Conservation (phyloP, 2,329 filamentous ascomycete species). For the Cercospora beticola region DNA sequence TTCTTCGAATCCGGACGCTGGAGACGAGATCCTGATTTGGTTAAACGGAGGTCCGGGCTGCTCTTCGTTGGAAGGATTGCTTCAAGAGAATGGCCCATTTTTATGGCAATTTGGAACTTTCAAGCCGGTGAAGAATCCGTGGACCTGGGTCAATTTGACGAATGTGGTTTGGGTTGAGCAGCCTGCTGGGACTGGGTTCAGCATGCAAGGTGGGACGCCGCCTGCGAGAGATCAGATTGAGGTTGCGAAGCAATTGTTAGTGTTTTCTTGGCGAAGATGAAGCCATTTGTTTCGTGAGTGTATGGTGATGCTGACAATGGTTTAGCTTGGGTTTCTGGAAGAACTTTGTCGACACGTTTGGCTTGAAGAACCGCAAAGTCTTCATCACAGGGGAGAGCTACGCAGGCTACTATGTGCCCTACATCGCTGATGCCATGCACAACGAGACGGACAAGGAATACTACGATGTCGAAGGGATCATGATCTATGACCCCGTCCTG, state of each 20-base stretch:
- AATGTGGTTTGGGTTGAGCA: slow-evolving; percentile 50
- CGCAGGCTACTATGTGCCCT: slow-evolving; percentile 55
- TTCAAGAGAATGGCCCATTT: slow-evolving; percentile 50
- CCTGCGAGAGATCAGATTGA: slow-evolving; percentile 44
- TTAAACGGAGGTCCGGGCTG: slow-evolving; percentile 49
- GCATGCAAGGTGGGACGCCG: slow-evolving; percentile 35
- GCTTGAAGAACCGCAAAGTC: slow-evolving; percentile 52
- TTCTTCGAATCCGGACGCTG: slow-evolving; percentile 39
- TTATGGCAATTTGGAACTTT: slow-evolving; percentile 49
- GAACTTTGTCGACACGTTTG: slow-evolving; percentile 52
- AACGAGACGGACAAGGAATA: slow-evolving; percentile 64
- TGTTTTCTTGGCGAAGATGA: slow-evolving; percentile 28
- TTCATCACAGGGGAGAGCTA: slow-evolving; percentile 67
- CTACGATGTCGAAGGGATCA: slow-evolving; percentile 66
- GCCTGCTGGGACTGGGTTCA: slow-evolving; percentile 44
- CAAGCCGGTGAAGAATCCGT: slow-evolving; percentile 48
- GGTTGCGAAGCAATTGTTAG: slow-evolving; percentile 35
- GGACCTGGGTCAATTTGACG: slow-evolving; percentile 53
- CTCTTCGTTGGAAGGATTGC: slow-evolving; percentile 47
- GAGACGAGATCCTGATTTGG: slow-evolving; percentile 45
- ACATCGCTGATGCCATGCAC: slow-evolving; percentile 71
- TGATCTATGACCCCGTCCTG: slow-evolving; percentile 71
- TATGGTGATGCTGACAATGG: slow-evolving; percentile 38
- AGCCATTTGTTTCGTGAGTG: slow-evolving; percentile 3
- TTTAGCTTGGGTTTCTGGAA: slow-evolving; percentile 43